Evolutionary conservation across 106 monocot species (phyloP).

Genomic region (Phalaenopsis aphrodite): DNA sequence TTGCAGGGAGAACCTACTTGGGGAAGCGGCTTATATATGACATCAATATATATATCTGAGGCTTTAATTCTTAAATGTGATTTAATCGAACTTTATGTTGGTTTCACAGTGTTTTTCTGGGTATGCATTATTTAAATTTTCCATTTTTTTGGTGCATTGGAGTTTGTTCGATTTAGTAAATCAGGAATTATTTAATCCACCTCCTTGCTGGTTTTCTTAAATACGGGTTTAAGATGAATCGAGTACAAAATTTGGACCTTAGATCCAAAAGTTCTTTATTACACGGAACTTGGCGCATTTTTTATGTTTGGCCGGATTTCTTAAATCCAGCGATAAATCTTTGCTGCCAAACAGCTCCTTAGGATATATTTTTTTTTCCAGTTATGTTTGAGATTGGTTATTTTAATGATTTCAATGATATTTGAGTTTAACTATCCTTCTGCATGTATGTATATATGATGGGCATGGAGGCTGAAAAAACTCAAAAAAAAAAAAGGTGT

Average conservation of each 20-base stretch:
- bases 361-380: no score
- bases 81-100: not conserved
- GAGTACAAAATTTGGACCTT: no score
- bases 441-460: not conserved
- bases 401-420: not conserved
- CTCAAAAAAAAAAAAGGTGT: not conserved
- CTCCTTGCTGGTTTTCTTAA: no score
- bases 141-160: not conserved
- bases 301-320: no score
- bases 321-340: no score
- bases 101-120: not conserved
- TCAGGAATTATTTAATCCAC: no score
- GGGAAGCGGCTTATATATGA: not conserved
- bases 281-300: no score
- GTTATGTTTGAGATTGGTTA: not conserved
- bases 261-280: no score
- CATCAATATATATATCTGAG: conserved; percentile 2
- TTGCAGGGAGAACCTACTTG: conserved; percentile 16
- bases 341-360: no score
- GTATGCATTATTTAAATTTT: no score
- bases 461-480: conserved; percentile 5
- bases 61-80: not conserved
- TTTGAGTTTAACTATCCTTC: conserved; percentile 8
- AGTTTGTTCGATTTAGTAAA: no score
- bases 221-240: no score